Evolutionary conservation across 495 filamentous ascomycete species (phyloP), one percentile per base, ranked within the genome.

Genomic region (Penicillium dipodomyicola): DNA sequence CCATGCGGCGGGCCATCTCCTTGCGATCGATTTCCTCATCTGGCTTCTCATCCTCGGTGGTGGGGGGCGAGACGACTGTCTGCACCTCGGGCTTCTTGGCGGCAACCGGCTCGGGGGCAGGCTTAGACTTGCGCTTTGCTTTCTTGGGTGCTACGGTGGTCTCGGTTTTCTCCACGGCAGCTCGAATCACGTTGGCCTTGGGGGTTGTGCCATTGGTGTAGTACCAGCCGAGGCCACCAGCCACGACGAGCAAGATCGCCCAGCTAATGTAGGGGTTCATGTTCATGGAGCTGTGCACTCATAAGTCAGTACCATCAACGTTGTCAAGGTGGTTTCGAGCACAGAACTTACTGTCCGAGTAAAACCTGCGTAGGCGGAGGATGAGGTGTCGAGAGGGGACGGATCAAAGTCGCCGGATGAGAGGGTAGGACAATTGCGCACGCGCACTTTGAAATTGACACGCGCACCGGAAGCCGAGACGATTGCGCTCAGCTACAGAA

Each of bases 1-100:
- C 74, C 49, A 91, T 71, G 64, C 89, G 86, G 52, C 83, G 82
- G 14, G 89, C 89, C 70, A 92, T 88, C 60, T 89, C 89, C 54
- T 80, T 79, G 65, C 86, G 84, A 61, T 87, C 82, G 44, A 87
- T 76, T 47, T 83, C 84, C 58, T 81, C 79, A 37, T 86, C 80
- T 19, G 79, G 76, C 47, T 82, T 67, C 59, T 78, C 79, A 49
- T 54, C 61, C 54, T 79, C 71, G 50, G 58, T 68, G 50, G 63
- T 59, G 23, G 69, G 68, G 55, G 67, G 66, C 33, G 79, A 77
- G 15, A 75, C 69, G 9, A 74, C 62, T 7, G 69, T 67, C 67
- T 78, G 68, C 43, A 75, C 67, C 42, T 68, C 67, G 33, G 60
- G 46, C 59, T 72, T 64, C 52, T 69, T 65, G 33, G 58, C 57